Evolutionary conservation across 305 asterid species (phyloP).

Genomic region (Caryopteris hybrid): DNA sequence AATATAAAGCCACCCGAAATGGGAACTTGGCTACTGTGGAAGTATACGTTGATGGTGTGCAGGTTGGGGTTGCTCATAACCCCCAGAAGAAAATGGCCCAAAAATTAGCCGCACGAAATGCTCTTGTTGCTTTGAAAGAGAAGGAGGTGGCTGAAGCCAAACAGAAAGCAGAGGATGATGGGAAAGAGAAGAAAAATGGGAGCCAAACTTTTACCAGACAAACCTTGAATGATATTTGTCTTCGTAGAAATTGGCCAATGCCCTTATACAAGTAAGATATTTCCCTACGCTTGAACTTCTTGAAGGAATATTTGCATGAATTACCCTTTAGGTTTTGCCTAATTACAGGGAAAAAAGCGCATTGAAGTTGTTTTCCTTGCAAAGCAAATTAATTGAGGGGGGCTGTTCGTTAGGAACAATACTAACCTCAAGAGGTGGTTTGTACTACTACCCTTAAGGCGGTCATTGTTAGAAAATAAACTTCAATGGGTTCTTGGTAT

Average conservation of each 20-base stretch:
- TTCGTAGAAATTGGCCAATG: constrained; percentile 98
- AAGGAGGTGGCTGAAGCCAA: constrained; percentile 64
- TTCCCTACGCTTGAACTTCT: not conserved
- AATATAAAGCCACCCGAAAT: constrained; percentile 79
- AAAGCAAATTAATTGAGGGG: too few relatives aligned
- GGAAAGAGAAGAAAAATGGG: constrained; percentile 62
- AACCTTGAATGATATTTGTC: constrained; percentile 87
- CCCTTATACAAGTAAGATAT: constrained; percentile 71
- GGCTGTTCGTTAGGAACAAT: too few relatives aligned
- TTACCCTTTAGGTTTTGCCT: too few relatives aligned
- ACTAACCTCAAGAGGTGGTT: too few relatives aligned
- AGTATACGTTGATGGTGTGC: constrained; percentile 86
- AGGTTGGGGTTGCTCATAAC: constrained; percentile 84
- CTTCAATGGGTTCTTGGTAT: too few relatives aligned
- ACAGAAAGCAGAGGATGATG: constrained; percentile 46
- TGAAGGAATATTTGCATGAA: not conserved
- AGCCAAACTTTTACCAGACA: constrained; percentile 89
- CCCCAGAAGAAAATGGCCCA: constrained; percentile 99
- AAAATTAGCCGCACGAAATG: constrained; percentile 94
- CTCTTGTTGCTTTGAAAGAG: constrained; percentile 83
- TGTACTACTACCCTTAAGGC: too few relatives aligned
- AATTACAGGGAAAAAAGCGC: too few relatives aligned
- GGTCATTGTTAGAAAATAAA: too few relatives aligned
- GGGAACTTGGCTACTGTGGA: constrained; percentile 95
- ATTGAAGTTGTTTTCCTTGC: too few relatives aligned